A percentile compares a stretch with the other conserved stretches of the same genome.
Evolutionary conservation across 2,329 filamentous ascomycete genomes (phyloP).

Genomic region (Didymella exigua): DNA sequence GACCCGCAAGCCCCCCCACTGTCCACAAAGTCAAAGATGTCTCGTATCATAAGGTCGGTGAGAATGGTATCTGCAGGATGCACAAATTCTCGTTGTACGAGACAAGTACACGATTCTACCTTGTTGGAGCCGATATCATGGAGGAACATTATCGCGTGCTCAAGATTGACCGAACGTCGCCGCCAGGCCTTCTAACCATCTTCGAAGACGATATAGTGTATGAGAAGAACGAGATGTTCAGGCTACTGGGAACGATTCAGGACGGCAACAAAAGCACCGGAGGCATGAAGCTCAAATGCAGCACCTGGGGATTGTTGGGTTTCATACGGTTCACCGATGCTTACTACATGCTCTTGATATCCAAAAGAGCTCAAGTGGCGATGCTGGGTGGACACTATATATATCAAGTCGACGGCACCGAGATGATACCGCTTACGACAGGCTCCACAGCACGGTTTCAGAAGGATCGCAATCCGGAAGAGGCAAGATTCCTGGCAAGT

Average conservation of each 20-base stretch:
- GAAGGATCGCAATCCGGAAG: slow-evolving; percentile 84
- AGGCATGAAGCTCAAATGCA: slow-evolving; percentile 86
- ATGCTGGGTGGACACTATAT: slow-evolving; percentile 96
- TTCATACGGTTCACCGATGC: slow-evolving; percentile 96
- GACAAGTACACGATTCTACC: slow-evolving; percentile 89
- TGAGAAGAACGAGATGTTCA: slow-evolving; percentile 87
- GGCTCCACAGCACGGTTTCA: slow-evolving; percentile 69
- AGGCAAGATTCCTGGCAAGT: slow-evolving; percentile 85
- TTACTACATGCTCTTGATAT: slow-evolving; percentile 97
- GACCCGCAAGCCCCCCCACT: slow-evolving; percentile 47
- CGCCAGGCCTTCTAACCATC: slow-evolving; percentile 77
- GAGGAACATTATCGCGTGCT: slow-evolving; percentile 88
- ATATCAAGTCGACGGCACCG: slow-evolving; percentile 93
- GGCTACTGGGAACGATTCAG: slow-evolving; percentile 91
- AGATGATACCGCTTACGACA: slow-evolving; percentile 84
- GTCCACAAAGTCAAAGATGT: slow-evolving; percentile 47
- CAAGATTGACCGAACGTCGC: slow-evolving; percentile 90
- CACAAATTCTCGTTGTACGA: slow-evolving; percentile 98
- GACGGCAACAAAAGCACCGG: slow-evolving; percentile 92
- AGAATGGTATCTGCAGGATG: slow-evolving; percentile 64
- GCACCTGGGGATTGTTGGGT: slow-evolving; percentile 89
- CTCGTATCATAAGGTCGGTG: slow-evolving; percentile 51
- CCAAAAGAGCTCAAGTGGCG: slow-evolving; percentile 92
- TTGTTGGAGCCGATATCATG: slow-evolving; percentile 89
- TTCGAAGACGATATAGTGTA: slow-evolving; percentile 96